Conservation (phyloP, 768 basidiomycete species). For the Leccinellum albellum region DNA sequence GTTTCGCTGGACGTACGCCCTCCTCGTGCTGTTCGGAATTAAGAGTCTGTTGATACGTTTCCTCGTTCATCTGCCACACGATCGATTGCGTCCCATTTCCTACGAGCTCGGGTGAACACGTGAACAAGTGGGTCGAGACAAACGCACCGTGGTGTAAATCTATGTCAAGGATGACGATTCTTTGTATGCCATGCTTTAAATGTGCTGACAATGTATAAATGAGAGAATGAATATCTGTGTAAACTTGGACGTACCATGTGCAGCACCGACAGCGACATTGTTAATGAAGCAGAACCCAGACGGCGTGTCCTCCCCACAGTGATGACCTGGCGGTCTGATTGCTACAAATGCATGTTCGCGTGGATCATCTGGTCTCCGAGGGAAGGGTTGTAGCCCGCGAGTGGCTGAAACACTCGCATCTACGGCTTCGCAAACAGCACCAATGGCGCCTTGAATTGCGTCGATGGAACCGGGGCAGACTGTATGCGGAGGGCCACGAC, state of each 20-base stretch:
- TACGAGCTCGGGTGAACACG: slow-evolving; percentile 26
- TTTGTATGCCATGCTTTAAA: slow-evolving; percentile 69
- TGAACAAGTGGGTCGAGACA: neutral
- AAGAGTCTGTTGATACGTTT: slow-evolving; percentile 67
- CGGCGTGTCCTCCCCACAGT: slow-evolving; percentile 87
- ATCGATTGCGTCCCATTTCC: slow-evolving; percentile 95
- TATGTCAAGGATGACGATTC: slow-evolving; percentile 86
- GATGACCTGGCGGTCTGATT: slow-evolving; percentile 89
- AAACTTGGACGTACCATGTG: slow-evolving; percentile 63
- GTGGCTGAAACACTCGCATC: slow-evolving; percentile 51
- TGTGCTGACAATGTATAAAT: slow-evolving; percentile 55
- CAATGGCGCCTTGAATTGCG: slow-evolving; percentile 79
- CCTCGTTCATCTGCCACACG: slow-evolving; percentile 88
- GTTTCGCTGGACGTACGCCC: slow-evolving; percentile 29
- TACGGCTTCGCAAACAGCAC: slow-evolving; percentile 85
- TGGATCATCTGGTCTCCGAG: slow-evolving; percentile 6
- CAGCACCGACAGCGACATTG: slow-evolving; percentile 86
- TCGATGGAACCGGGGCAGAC: slow-evolving; percentile 76
- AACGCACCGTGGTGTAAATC: slow-evolving; percentile 36
- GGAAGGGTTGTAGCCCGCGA: slow-evolving; percentile 11
- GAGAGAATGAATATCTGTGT: neutral
- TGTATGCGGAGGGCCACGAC: slow-evolving; percentile 23
- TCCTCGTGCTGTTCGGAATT: slow-evolving; percentile 39
- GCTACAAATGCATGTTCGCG: slow-evolving; percentile 68
- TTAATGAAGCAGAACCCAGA: slow-evolving; percentile 96